phyloP scores from a whole-genome alignment of 108 stramenopile genomes.

The Chaetoceros muelleri region DNA sequence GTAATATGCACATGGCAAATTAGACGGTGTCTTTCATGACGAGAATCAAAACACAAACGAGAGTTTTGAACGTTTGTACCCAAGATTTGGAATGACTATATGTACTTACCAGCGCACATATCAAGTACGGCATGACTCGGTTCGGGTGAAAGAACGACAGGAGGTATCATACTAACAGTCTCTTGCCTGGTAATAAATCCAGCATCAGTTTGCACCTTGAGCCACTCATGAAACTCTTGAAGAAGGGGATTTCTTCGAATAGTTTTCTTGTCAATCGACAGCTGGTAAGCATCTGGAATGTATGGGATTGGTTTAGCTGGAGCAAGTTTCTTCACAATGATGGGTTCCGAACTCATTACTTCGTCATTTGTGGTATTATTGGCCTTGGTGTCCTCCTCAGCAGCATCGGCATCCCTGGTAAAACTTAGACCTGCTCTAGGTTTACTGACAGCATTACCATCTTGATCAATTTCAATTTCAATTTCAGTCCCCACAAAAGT shows the following conservation, averaged over 20 bases:
- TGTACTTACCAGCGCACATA: constrained; percentile 27
- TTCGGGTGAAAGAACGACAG: constrained; percentile 79
- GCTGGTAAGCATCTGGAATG: constrained; percentile 60
- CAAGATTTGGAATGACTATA: constrained; percentile 34
- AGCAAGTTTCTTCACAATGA: constrained; percentile 36
- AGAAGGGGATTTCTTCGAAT: constrained; percentile 57
- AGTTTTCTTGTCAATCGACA: constrained; percentile 58
- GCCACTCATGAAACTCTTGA: constrained; percentile 51
- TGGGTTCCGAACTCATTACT: neutral
- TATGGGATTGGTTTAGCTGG: constrained; percentile 61
- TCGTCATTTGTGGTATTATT: constrained; percentile 1
- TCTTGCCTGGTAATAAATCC: constrained; percentile 95
- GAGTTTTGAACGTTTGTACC: no score
- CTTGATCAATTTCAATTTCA: constrained; percentile 50
- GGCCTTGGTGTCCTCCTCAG: constrained; percentile 5
- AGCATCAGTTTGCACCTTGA: constrained; percentile 69
- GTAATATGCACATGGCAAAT: constrained; percentile 15
- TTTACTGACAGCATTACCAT: constrained; percentile 29
- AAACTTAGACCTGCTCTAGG: constrained; percentile 11
- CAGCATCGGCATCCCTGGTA: no score
- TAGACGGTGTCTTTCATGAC: no score
- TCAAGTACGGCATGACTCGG: constrained; percentile 80
- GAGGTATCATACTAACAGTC: constrained; percentile 97
- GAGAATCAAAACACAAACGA: no score
- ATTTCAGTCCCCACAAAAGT: constrained; percentile 59